Percentiles rank a stretch among this genome's conserved stretches.
These are phyloP conservation scores for Solanum hybrid DNA, from an alignment of 305 asterid genomes.

Conservation along the genomic window DNA sequence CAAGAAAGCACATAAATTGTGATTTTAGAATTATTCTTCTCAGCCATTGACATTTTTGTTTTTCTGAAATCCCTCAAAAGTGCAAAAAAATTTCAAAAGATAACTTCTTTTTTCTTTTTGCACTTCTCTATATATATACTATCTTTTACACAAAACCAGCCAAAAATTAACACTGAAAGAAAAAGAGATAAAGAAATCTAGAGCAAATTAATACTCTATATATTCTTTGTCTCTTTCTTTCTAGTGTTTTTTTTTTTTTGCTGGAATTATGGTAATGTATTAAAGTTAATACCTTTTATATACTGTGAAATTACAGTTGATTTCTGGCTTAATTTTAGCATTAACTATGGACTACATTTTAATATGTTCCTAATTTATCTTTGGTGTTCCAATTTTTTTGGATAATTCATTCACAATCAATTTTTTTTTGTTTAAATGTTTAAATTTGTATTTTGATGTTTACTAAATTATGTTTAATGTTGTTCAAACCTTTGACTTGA, in stretches of 20 bases:
- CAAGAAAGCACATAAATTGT: slow-evolving; percentile 26
- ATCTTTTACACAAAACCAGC: neutral
- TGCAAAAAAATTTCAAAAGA: neutral
- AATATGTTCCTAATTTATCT: neutral
- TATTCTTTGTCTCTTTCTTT: neutral
- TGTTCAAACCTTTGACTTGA: neutral
- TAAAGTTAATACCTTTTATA: neutral
- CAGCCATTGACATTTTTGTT: slow-evolving; percentile 9
- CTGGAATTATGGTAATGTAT: neutral
- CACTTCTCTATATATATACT: neutral
- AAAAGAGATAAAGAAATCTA: neutral
- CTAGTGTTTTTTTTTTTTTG: neutral
- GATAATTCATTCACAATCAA: neutral
- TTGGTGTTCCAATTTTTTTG: neutral
- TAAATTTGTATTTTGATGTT: neutral
- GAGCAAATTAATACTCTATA: neutral
- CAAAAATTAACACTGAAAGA: neutral
- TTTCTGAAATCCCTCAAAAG: neutral
- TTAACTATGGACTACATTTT: neutral
- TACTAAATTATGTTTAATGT: neutral
- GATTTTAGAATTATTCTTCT: slow-evolving; percentile 16
- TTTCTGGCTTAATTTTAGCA: neutral
- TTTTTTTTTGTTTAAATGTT: neutral
- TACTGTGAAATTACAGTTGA: neutral
- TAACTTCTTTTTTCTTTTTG: neutral